These are phyloP conservation scores for Phalaenopsis aphrodite DNA, from an alignment of 106 monocot species.

Conservation along the genomic window DNA sequence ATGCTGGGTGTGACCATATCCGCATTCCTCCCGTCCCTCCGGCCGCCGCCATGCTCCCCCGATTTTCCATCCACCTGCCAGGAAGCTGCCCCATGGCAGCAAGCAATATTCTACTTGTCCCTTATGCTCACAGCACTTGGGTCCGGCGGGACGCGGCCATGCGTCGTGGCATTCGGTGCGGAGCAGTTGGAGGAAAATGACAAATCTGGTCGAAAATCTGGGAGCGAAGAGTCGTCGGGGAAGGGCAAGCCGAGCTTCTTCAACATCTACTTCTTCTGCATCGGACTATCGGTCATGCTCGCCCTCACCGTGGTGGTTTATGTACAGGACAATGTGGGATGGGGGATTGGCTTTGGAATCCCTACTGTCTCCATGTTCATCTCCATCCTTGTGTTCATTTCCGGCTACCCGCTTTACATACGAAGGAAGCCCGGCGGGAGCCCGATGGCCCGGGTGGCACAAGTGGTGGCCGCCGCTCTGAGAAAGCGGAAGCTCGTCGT, in stretches of 20 bases:
- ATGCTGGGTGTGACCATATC: conserved; percentile 43
- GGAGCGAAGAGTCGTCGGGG: conserved; percentile 4
- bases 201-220: neutral
- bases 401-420: conserved; percentile 43
- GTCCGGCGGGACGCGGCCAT: conserved; percentile 51
- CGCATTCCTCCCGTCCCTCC: conserved; percentile 17
- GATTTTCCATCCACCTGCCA: conserved; percentile 1
- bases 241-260: conserved; percentile 49
- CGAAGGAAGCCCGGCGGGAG: conserved; percentile 40
- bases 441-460: conserved; percentile 31
- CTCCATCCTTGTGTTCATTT: conserved; percentile 31
- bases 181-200: conserved; percentile 50
- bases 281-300: conserved; percentile 38
- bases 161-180: conserved; percentile 62
- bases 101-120: conserved; percentile 35
- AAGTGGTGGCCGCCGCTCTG: conserved; percentile 39
- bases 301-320: conserved; percentile 59
- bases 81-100: conserved; percentile 20
- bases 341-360: conserved; percentile 59
- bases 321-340: conserved; percentile 63
- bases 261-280: conserved; percentile 68
- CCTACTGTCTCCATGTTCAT: conserved; percentile 50
- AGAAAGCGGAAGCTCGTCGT: conserved; percentile 36
- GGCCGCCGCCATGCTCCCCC: conserved; percentile 19
- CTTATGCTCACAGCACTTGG: conserved; percentile 41